Conservation (phyloP, 1,139 yeast species). For the Zygosaccharomyces sapae region DNA sequence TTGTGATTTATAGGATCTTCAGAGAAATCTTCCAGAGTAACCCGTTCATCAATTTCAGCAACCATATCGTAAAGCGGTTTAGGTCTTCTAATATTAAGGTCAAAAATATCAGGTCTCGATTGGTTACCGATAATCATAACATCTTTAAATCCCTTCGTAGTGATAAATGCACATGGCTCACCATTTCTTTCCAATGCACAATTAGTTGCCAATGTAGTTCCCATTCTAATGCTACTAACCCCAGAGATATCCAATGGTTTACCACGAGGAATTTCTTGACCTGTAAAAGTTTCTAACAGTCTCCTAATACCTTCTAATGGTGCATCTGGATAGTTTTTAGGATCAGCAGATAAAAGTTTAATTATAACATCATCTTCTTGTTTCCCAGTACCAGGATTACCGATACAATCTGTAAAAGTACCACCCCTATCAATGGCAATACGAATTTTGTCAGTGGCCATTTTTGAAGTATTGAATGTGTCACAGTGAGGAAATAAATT, state of each 20-base stretch:
- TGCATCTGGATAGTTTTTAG: conserved; percentile 79
- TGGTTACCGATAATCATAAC: conserved; percentile 66
- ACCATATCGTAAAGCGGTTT: conserved; percentile 59
- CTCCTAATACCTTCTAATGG: conserved; percentile 88
- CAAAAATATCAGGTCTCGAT: conserved; percentile 60
- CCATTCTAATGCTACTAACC: conserved; percentile 63
- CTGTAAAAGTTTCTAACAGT: conserved; percentile 57
- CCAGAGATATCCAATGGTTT: conserved; percentile 43
- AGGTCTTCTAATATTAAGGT: conserved; percentile 55
- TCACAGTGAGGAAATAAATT: background rate
- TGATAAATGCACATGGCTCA: conserved; percentile 46
- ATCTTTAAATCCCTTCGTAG: conserved; percentile 54
- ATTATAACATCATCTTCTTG: conserved; percentile 51
- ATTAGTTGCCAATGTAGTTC: conserved; percentile 78
- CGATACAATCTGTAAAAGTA: conserved; percentile 77
- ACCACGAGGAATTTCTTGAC: conserved; percentile 49
- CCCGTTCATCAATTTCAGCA: conserved; percentile 64
- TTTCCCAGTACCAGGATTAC: conserved; percentile 43
- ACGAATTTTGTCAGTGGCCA: conserved; percentile 21
- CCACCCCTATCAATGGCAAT: conserved; percentile 65
- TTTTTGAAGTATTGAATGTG: background rate
- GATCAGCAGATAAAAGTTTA: conserved; percentile 81
- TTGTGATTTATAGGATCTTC: conserved; percentile 49
- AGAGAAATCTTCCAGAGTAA: conserved; percentile 61
- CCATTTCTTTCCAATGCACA: conserved; percentile 59